Evolutionary conservation across 2,329 filamentous ascomycete genomes (phyloP).

Genomic region (Alternaria atra): DNA sequence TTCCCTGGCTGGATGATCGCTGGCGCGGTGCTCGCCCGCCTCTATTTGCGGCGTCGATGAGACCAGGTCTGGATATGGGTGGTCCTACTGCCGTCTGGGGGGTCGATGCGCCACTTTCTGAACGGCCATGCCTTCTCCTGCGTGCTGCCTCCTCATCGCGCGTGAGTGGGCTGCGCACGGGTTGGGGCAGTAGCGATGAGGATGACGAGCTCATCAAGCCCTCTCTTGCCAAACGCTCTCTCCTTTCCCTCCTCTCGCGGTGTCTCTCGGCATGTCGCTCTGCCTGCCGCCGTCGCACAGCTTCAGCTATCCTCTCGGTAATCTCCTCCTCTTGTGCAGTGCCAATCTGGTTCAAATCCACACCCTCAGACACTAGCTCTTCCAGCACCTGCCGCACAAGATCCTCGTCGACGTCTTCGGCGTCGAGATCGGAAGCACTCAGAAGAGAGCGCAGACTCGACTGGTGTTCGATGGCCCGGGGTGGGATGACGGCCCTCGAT

Average conservation of each 20-base stretch:
- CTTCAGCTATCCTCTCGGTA: constrained; percentile 88
- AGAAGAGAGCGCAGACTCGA: constrained; percentile 86
- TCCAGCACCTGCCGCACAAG: constrained; percentile 89
- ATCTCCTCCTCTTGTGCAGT: constrained; percentile 86
- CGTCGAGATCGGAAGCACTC: constrained; percentile 78
- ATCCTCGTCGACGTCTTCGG: constrained; percentile 82
- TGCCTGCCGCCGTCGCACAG: constrained; percentile 79
- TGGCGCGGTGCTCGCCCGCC: constrained; percentile 42
- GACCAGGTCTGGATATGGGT: constrained; percentile 58
- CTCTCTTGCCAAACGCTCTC: constrained; percentile 52
- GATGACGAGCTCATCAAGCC: constrained; percentile 36
- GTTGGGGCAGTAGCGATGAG: constrained; percentile 33
- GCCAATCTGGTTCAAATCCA: constrained; percentile 88
- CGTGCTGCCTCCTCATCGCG: constrained; percentile 43
- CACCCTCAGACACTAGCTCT: constrained; percentile 84
- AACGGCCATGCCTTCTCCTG: constrained; percentile 45
- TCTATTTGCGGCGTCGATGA: constrained; percentile 54
- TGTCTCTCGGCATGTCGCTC: constrained; percentile 67
- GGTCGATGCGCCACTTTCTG: constrained; percentile 47
- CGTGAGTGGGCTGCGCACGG: constrained; percentile 36
- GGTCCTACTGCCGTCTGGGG: constrained; percentile 49
- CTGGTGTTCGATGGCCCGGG: constrained; percentile 82
- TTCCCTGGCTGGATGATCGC: constrained; percentile 60
- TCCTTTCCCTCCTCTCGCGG: constrained; percentile 52
- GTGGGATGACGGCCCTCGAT: constrained; percentile 35